phyloP scores from a whole-genome alignment of 73 alveolate genomes.

The Tetrahymena elliotti region DNA sequence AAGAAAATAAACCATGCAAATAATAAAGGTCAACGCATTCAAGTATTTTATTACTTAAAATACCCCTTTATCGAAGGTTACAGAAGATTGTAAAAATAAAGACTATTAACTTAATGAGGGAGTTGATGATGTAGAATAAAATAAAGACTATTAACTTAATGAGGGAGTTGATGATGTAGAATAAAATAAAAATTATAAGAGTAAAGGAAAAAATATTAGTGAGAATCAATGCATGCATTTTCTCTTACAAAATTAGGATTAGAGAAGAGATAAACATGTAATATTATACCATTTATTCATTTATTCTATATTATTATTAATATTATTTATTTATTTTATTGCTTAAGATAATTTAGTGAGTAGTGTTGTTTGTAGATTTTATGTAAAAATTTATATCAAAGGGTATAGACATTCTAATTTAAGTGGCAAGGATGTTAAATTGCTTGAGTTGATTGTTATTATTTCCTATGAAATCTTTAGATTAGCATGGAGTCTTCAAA shows the following conservation, averaged over 20 bases:
- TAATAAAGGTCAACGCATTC: background rate
- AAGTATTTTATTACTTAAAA: background rate
- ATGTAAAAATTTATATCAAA: background rate
- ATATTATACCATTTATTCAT: background rate
- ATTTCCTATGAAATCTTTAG: background rate
- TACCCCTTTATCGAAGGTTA: background rate
- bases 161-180: too few relatives aligned
- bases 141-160: too few relatives aligned
- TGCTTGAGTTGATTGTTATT: background rate
- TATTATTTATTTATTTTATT: too few relatives aligned
- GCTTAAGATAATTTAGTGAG: background rate
- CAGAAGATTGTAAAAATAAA: background rate
- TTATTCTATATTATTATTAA: too few relatives aligned
- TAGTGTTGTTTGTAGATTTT: background rate
- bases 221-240: background rate
- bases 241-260: background rate
- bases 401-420: background rate
- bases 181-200: too few relatives aligned
- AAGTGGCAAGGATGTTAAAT: background rate
- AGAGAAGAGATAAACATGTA: background rate
- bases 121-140: too few relatives aligned
- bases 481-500: background rate
- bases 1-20: background rate
- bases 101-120: background rate
- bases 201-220: background rate